Base-by-base conservation (phyloP, 331 rosid genomes). In the Malus hybrid region DNA sequence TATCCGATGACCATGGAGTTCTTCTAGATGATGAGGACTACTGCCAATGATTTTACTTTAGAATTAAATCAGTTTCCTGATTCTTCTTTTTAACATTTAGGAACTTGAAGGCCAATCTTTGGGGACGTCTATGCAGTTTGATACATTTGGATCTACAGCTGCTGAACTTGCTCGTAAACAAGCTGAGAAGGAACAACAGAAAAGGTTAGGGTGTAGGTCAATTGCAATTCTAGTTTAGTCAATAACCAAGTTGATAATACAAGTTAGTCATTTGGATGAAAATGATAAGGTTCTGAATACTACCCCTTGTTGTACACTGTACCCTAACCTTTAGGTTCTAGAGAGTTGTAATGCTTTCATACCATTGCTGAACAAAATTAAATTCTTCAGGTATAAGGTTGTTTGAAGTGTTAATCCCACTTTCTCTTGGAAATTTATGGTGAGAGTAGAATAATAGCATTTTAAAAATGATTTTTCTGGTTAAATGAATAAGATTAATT, bases 91-190 rank as follows among this genome's bases (percentile, higher is more conserved):
- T 73, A 78, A 67, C 8, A 50, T 75, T 75, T 62, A 94, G 99
- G 97, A 94, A 42, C 55, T 94, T 87, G 96, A 90, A 82, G 97
- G 96, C 76, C 93, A 26, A 75, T 80, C 88, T 73, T 74, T 94
- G 84, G 93, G 93, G 79, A 92, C 96, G 14, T 87, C 99, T 26
- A 78, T 86, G 5, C 92, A 92, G 91, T 94, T 94, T 79, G 99
- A 94, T 78, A 92, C 99, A 52, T 94, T 92, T 82, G 99, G 99
- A 76, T 85, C 78, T 67, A 90, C 99, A 30, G 92, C 96, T 57
- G 87, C 88, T 74, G 97, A 94, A 82, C 68, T 86, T 77, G 97
- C 93, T 80, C 96, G 84, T 62, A 89, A 92, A 85, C 92, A 94
- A 81, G 96, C 90, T 62, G 96, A 92, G 85, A 87, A 90, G 88